phyloP scores from a whole-genome alignment of 2,329 filamentous ascomycete genomes.

The Myriosclerotinia scirpicola region DNA sequence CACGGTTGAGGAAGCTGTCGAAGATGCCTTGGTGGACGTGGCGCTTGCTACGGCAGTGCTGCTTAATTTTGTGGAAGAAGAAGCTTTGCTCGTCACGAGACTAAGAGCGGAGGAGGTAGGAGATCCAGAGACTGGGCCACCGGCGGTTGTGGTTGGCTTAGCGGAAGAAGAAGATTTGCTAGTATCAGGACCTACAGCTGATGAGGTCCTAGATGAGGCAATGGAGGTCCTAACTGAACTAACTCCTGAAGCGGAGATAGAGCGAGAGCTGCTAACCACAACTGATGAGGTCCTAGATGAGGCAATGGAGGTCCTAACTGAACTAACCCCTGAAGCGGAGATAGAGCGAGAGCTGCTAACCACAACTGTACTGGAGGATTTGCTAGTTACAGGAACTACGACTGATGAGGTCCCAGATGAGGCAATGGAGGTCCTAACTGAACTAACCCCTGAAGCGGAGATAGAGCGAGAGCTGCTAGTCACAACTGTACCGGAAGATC shows the following conservation, averaged over 20 bases:
- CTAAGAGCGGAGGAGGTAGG: constrained; percentile 1
- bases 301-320: neutral
- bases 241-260: constrained; percentile 2
- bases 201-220: neutral
- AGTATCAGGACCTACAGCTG: neutral
- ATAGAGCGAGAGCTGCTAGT: neutral
- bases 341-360: neutral
- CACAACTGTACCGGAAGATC: neutral
- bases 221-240: constrained; percentile 1
- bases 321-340: constrained; percentile 5
- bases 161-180: neutral
- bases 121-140: neutral
- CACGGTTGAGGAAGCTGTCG: neutral
- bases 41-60: neutral
- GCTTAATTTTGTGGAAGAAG: neutral
- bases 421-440: neutral
- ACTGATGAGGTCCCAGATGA: neutral
- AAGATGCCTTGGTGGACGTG: neutral
- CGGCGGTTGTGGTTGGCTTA: neutral
- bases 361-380: neutral
- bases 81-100: neutral
- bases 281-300: neutral
- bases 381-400: neutral
- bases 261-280: neutral
- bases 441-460: constrained; percentile 3